Conservation (phyloP, 257 asterid species). For the Jacaranda mimosifolia region DNA sequence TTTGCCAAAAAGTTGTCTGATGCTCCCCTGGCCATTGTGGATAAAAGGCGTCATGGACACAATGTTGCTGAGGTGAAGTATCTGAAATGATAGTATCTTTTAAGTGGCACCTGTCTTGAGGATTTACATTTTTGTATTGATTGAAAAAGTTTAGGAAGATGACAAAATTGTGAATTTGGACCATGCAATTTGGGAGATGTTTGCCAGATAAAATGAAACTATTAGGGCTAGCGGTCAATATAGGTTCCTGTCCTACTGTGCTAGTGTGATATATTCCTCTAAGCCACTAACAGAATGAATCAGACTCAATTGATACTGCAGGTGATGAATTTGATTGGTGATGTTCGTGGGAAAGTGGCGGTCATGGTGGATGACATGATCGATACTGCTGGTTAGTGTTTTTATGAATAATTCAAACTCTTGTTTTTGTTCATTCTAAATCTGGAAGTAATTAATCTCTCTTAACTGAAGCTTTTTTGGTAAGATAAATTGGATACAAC, state of each 20-base stretch:
- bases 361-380: slow-evolving; percentile 98
- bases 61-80: slow-evolving; percentile 75
- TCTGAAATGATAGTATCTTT: slow-evolving; percentile 12
- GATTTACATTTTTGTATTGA: slow-evolving; percentile 7
- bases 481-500: neutral
- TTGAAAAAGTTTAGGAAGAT: slow-evolving; percentile 20
- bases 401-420: slow-evolving; percentile 16
- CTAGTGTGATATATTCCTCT: slow-evolving; percentile 6
- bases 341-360: slow-evolving; percentile 88
- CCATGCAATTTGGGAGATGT: slow-evolving; percentile 19
- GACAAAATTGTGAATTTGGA: slow-evolving; percentile 26
- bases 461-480: neutral
- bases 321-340: slow-evolving; percentile 98
- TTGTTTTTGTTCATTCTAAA: slow-evolving; percentile 5
- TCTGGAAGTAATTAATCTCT: slow-evolving; percentile 11
- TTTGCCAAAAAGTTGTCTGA: slow-evolving; percentile 86
- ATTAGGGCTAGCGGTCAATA: neutral
- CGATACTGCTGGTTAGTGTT: slow-evolving; percentile 83
- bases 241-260: slow-evolving; percentile 12
- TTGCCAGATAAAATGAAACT: slow-evolving; percentile 6
- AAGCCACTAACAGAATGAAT: slow-evolving; percentile 11
- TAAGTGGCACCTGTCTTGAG: slow-evolving; percentile 16
- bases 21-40: slow-evolving; percentile 89
- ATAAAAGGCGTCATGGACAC: slow-evolving; percentile 86
- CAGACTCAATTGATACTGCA: slow-evolving; percentile 39